phyloP scores from a whole-genome alignment of 83 land plant species.

The Larix sibirica region DNA sequence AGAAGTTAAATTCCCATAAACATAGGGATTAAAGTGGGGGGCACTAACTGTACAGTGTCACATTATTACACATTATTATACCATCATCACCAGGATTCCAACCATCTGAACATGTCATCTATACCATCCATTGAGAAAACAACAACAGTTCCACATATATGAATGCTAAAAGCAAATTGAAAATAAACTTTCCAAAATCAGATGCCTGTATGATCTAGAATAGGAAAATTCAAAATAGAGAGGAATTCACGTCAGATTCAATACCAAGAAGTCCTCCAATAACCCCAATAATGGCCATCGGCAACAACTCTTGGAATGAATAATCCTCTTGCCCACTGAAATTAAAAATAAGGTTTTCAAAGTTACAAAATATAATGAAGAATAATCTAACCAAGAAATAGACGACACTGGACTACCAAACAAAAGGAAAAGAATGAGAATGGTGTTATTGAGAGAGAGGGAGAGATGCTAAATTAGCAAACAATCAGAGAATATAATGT shows the following conservation, averaged over 20 bases:
- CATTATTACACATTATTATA: background rate
- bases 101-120: background rate
- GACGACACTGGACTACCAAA: background rate
- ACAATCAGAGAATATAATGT: background rate
- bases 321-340: conserved; percentile 98
- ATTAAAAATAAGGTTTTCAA: background rate
- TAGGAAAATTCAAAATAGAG: background rate
- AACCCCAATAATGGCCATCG: conserved; percentile 98
- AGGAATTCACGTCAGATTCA: background rate
- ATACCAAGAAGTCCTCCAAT: conserved; percentile 97
- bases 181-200: background rate
- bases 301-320: conserved; percentile 92
- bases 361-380: conserved; percentile 13
- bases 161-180: background rate
- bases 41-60: background rate
- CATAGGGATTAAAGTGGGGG: background rate
- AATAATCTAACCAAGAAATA: no score
- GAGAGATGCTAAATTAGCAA: no score
- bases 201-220: background rate
- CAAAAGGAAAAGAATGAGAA: no score
- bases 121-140: background rate
- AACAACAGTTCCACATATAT: background rate
- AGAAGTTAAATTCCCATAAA: background rate
- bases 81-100: background rate
- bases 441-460: no score